Base-by-base conservation (phyloP, 2,329 filamentous ascomycete genomes). In the Ophiostoma piceae region DNA sequence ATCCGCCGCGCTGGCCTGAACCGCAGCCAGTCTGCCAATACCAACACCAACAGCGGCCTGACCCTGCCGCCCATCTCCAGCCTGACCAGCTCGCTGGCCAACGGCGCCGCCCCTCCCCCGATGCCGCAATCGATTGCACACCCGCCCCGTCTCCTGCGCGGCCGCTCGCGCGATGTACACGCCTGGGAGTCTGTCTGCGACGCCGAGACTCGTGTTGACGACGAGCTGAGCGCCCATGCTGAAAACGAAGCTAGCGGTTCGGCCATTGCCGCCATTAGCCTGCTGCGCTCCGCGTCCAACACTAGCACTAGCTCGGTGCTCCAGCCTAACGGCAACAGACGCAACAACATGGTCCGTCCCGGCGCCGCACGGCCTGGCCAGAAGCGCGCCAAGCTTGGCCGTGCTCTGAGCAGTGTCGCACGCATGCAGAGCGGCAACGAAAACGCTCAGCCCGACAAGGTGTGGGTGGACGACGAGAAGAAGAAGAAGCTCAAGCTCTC, bases 141-240 rank as follows among this genome's bases (percentile, higher is more conserved):
- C 69, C 77, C 77, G 32, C 86, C 85, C 26, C 82, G 83, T 47
- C 80, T 89, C 22, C 80, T 82, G 43, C 88, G 89, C 70, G 92
- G 92, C 69, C 87, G 94, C 70, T 97, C 94, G 70, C 88, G 92
- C 69, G 92, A 97, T 78, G 92, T 93, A 22, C 88, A 93, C 67
- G 91, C 90, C 7, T 97, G 94, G 94, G 92, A 96, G 76, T 92
- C 92, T 70, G 94, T 91, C 80, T 94, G 92, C 75, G 92, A 96
- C 76, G 88, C 89, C 8, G 91, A 95, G 74, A 82, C 86, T 68
- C 88, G 90, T 62, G 66, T 73, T 14, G 92, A 79, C 83, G 78
- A 92, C 75, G 91, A 92, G 74, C 81, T 97, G 69, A 93, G 90
- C 29, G 86, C 87, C n/a, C 90, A 92, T 74, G 91, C 91, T 11